Percentiles rank a stretch among this genome's conserved stretches.
Evolutionary conservation across 441 rosid species (phyloP).

Genomic region (Gossypium lobatum): DNA sequence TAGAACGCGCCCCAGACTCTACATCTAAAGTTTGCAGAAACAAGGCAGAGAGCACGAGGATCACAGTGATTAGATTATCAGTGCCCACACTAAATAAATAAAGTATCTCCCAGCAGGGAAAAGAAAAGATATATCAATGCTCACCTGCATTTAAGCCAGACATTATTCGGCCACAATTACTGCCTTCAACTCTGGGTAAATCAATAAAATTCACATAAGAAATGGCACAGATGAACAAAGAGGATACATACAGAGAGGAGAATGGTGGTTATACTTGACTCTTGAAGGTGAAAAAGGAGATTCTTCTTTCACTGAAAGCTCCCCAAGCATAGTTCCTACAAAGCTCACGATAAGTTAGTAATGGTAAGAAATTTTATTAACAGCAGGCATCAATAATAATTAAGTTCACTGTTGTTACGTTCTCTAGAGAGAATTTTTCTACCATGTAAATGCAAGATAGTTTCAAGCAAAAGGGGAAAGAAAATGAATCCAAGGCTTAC

Average conservation of each 20-base stretch:
- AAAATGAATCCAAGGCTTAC: neutral
- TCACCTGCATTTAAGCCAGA: constrained; percentile 39
- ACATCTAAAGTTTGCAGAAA: constrained; percentile 26
- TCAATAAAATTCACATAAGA: constrained; percentile 24
- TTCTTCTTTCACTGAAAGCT: constrained; percentile 68
- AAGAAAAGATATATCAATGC: neutral
- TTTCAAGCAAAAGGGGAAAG: neutral
- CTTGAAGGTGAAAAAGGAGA: constrained; percentile 76
- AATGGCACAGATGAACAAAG: constrained; percentile 5
- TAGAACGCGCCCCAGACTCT: constrained; percentile 34
- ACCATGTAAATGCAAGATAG: neutral
- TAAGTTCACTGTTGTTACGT: neutral
- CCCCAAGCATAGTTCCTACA: constrained; percentile 47
- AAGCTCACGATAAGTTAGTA: constrained; percentile 6
- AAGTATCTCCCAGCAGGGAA: neutral
- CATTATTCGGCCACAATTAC: constrained; percentile 38
- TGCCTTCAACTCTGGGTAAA: constrained; percentile 68
- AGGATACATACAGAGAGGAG: constrained; percentile 19
- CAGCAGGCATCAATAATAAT: neutral
- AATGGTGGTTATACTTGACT: constrained; percentile 58
- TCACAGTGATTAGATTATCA: constrained; percentile 7
- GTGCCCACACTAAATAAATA: neutral
- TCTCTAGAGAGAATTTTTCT: neutral
- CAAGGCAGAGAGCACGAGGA: constrained; percentile 13
- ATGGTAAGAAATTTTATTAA: neutral